A percentile compares a stretch with the other conserved stretches of the same genome.
phyloP scores from a whole-genome alignment of 495 filamentous ascomycete genomes.

The Friedmanniomyces endolithicus region DNA sequence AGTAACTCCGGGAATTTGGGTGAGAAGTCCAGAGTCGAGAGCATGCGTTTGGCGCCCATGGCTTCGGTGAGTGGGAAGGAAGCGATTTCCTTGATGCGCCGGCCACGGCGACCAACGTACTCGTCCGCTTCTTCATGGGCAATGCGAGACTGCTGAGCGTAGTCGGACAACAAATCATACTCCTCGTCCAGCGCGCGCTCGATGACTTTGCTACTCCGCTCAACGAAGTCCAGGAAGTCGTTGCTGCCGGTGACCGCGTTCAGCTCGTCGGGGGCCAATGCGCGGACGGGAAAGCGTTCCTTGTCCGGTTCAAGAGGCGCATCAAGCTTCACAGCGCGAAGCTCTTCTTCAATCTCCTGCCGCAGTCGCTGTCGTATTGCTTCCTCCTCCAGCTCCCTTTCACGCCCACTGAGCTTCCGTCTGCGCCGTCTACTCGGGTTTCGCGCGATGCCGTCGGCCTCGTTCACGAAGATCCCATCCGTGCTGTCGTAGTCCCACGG shows the following conservation, averaged over 20 bases:
- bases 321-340: slow-evolving; percentile 49
- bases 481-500: slow-evolving; percentile 23
- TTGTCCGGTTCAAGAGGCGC: slow-evolving; percentile 35
- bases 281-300: slow-evolving; percentile 58
- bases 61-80: slow-evolving; percentile 82
- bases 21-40: slow-evolving; percentile 84
- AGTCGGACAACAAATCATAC: slow-evolving; percentile 92
- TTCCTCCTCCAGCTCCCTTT: slow-evolving; percentile 74
- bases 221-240: slow-evolving; percentile 91
- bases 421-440: slow-evolving; percentile 31
- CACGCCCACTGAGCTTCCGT: slow-evolving; percentile 63
- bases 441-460: background rate
- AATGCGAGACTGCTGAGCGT: slow-evolving; percentile 58
- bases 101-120: slow-evolving; percentile 57
- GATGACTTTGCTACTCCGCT: slow-evolving; percentile 90
- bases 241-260: slow-evolving; percentile 81
- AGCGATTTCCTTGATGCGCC: slow-evolving; percentile 71
- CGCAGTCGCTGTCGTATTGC: slow-evolving; percentile 75
- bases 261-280: slow-evolving; percentile 73
- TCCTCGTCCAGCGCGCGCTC: slow-evolving; percentile 87
- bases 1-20: slow-evolving; percentile 90
- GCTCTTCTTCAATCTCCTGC: slow-evolving; percentile 83
- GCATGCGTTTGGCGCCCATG: slow-evolving; percentile 95
- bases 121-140: slow-evolving; percentile 53
- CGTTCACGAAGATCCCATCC: background rate